Conservation (phyloP, 2,329 filamentous ascomycete genomes). For the Chaetomiaceae sp. region DNA sequence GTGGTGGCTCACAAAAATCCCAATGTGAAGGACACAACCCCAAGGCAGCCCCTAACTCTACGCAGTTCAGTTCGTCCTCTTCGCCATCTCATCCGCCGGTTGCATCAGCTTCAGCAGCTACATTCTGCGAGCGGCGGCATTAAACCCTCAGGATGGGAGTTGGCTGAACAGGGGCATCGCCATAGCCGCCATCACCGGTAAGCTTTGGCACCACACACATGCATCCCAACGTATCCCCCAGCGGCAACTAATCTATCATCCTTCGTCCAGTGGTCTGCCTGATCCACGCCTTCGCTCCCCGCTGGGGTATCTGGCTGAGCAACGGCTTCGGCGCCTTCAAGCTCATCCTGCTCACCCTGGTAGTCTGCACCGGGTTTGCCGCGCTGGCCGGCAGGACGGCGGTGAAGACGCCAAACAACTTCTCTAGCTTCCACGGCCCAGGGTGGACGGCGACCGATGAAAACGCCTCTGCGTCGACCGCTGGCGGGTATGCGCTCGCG, state of each 20-base stretch:
- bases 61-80: conserved; percentile 33
- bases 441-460: conserved; percentile 3
- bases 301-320: conserved; percentile 33
- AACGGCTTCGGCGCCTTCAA: conserved; percentile 35
- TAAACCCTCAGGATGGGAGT: conserved; percentile 23
- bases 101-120: conserved; percentile 33
- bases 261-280: conserved; percentile 29
- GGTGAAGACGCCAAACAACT: conserved; percentile 23
- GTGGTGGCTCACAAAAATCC: background rate
- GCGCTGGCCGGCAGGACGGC: conserved; percentile 28
- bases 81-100: conserved; percentile 34
- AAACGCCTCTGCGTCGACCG: conserved; percentile 8
- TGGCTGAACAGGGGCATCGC: conserved; percentile 33
- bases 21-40: too few relatives aligned
- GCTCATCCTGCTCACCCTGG: conserved; percentile 30
- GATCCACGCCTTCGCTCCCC: conserved; percentile 33
- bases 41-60: background rate
- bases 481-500: conserved; percentile 31
- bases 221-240: background rate
- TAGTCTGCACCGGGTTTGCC: conserved; percentile 32
- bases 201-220: background rate
- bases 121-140: conserved; percentile 29
- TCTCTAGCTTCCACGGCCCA: conserved; percentile 26
- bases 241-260: background rate
- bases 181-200: conserved; percentile 30